Evolutionary conservation across 495 filamentous ascomycete genomes (phyloP), one percentile per base, ranked within the genome.

Genomic region (Penicillium egyptiacum): DNA sequence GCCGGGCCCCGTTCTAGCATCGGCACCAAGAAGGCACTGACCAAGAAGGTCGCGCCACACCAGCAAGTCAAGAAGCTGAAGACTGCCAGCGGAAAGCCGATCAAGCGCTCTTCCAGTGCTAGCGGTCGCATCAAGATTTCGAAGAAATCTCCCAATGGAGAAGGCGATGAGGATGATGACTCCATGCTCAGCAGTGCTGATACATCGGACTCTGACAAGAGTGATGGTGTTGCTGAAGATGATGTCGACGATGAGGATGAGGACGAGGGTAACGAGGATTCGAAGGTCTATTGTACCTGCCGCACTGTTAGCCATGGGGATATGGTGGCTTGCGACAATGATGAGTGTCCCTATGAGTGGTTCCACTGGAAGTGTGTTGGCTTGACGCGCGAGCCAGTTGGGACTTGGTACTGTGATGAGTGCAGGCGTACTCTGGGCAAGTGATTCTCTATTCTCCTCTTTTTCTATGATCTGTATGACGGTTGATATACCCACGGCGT

Each of bases 301-400:
- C 88, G 94, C 67, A 89, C 87, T 60, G 89, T 96, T 56, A 95
- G 89, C 70, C 93, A 89, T 75, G 94, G 94, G 40, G 90, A 97
- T 67, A 98, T 98, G 94, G 93, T 98, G 30, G 94, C 91, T 4
- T 98, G 94, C 73, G 94, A 98, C 74, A 96, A 98, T 61, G 87
- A 90, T 43, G 80, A 87, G 54, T 98, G 94, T 76, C 85, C 88
- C 23, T 94, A 85, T 70, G 93, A 98, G 75, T 98, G 94, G 94
- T 98, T 98, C 73, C 94, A 98, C 77, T 98, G 92, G 91, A 86
- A 81, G 59, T 98, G 94, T 68, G 92, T 98, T 49, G 89, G 90
- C 2, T 77, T 98, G 59, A 93, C 87, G 59, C 84, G 85, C 55
- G 93, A 98, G 72, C 94, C 94, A 3, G 84, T 84, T 49, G 94